Evolutionary conservation across 805 yeast species (phyloP), one percentile per base, ranked within the genome.

Genomic region (Kluyveromyces aestuarii): DNA sequence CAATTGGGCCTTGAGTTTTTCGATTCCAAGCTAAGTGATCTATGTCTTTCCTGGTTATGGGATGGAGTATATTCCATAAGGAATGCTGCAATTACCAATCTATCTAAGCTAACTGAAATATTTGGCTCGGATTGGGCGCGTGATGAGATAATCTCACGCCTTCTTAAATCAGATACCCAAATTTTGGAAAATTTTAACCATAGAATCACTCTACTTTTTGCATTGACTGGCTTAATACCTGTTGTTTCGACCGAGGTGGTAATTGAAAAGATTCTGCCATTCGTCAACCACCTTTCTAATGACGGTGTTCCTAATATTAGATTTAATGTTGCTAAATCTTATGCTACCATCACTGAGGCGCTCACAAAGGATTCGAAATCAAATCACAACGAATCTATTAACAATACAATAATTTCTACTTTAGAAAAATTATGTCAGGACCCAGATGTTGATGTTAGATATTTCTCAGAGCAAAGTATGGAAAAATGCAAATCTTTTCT

Each of bases 41-140:
- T 93, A 57, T 93, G 96, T 61, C 79, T 93, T 79, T 85, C 90
- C n/a, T 93, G 99, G 98, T 74, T 93, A 55, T 90, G 97, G 96
- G 99, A 93, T 70, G 86, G 90, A 5, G 99, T 93, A 38, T 93
- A 80, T 69, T 90, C 98, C 6, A 90, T 93, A 52, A 82, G 99
- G 68, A 95, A 88, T 56, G 99, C 99, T 9, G 98, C 98, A 1
- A 95, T 93, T 33, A 72, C 74, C 49, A 93, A 90, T 66, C 72
- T 93, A 57, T 82, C 78, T 56, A 82, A 84, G 56, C 74, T 93
- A 58, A 82, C 96, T 6, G 79, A 77, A 55, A 88, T 87, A 37
- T 93, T 93, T 69, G 99, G 98, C 33, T 82, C 90, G 37, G 81
- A 81, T 37, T 93, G 99, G 99, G 91, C 96, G 43, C 82, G 87